Evolutionary conservation across 83 land plant genomes (phyloP), one percentile per base, ranked within the genome.

Genomic region (Picea abies): DNA sequence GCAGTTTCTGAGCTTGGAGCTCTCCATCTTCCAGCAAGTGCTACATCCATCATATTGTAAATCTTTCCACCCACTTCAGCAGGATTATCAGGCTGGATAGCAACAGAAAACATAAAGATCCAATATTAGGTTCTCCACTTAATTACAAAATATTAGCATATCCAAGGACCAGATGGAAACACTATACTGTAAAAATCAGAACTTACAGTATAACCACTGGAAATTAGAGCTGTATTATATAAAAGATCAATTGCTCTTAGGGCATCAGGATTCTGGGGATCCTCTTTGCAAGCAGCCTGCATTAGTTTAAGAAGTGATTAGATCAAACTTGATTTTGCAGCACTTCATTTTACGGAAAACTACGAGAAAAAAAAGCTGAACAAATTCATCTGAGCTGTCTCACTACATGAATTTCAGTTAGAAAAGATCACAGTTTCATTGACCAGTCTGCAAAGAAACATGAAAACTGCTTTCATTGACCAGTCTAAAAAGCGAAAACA

Each of bases 141-240:
- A 12, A 12, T 56, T 56, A 56, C 15, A 56, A 56, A 56, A 56
- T 56, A 52, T 52, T 11, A 52, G 58, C 14, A 10, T 52, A 56
- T 56, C 15, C 16, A 56, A 56, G 60, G 60, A 56, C 60, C 15
- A 56, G 60, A 12, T 56, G 60, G 15, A 56, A 56, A 56, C 16
- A 14, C 60, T 12, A 56, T 15, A 56, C 60, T 11, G 60, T 14
- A 56, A 56, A 12, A 56, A 56, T 56, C 60, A 56, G 8, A 49
- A 70, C 94, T 94, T 86, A 96, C 99, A 60, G 94, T 87, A 84
- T 89, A 98, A 69, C 99, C 99, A 89, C 99, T 98, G 69, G 99
- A 93, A 56, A 98, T 86, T 67, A 93, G 83, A 19, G 99, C 99
- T 19, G 99, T 98, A 37, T 98, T 99, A 79, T 90, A 96, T 37